These are phyloP conservation scores for Medicago lupulina DNA, from an alignment of 306 rosid species.

Conservation along the genomic window DNA sequence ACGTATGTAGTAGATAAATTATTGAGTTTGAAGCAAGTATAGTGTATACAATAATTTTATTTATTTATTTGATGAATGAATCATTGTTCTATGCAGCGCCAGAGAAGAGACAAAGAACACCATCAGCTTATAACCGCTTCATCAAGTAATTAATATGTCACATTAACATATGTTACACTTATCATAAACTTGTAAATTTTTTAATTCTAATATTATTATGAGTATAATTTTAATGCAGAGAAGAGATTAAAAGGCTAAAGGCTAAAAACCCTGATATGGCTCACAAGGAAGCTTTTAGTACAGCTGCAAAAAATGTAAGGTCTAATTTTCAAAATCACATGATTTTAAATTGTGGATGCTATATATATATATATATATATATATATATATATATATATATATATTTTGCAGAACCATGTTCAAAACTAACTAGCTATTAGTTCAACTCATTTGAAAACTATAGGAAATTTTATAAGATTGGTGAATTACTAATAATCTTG, in stretches of 20 bases:
- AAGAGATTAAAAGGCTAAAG: slow-evolving; percentile 94
- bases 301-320: slow-evolving; percentile 88
- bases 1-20: slow-evolving; percentile 63
- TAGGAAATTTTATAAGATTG: background rate
- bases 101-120: slow-evolving; percentile 94
- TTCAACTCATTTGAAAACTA: slow-evolving; percentile 21
- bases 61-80: slow-evolving; percentile 14
- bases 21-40: background rate
- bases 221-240: slow-evolving; percentile 56
- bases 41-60: background rate
- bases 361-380: too few species aligned
- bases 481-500: slow-evolving; percentile 22
- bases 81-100: slow-evolving; percentile 60
- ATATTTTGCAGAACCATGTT: background rate
- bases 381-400: too few species aligned
- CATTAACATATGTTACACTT: slow-evolving; percentile 17
- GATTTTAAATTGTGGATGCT: too few species aligned
- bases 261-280: slow-evolving; percentile 82
- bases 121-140: slow-evolving; percentile 92
- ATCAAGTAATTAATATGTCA: slow-evolving; percentile 71
- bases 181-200: background rate
- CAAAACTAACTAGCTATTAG: background rate
- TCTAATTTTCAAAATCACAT: background rate
- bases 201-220: slow-evolving; percentile 29
- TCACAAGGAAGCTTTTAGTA: slow-evolving; percentile 93